phyloP scores from a whole-genome alignment of 768 basidiomycete species.

The Floccularia luteovirens region DNA sequence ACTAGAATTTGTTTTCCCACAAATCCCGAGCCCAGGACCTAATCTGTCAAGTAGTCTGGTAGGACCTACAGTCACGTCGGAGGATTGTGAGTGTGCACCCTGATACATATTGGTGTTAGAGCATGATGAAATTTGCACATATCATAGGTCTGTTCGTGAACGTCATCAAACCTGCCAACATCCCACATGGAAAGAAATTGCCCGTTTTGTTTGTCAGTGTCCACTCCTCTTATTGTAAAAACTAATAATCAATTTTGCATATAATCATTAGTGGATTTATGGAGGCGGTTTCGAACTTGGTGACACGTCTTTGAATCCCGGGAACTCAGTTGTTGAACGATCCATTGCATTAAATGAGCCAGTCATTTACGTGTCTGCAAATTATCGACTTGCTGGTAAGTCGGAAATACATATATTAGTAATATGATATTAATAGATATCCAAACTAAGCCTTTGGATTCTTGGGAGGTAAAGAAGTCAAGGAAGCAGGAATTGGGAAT shows the following conservation, averaged over 20 bases:
- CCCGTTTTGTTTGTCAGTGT: constrained; percentile 33
- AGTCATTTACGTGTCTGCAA: constrained; percentile 26
- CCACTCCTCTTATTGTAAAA: constrained; percentile 8
- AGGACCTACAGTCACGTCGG: background rate
- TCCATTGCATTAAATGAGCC: constrained; percentile 22
- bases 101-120: background rate
- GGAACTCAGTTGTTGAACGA: constrained; percentile 20
- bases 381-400: constrained; percentile 29
- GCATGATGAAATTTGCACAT: too few relatives aligned
- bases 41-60: background rate
- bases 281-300: constrained; percentile 29
- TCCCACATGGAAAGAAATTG: constrained; percentile 17
- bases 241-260: constrained; percentile 5
- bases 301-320: constrained; percentile 13
- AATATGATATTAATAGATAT: background rate
- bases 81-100: background rate
- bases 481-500: constrained; percentile 34
- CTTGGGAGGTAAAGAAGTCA: constrained; percentile 27
- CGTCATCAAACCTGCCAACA: constrained; percentile 23
- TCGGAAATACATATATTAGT: background rate
- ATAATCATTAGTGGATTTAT: constrained; percentile 19
- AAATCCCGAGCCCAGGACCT: background rate
- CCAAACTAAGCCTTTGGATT: constrained; percentile 26
- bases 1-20: too few relatives aligned
- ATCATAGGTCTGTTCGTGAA: constrained; percentile 36